Conservation (phyloP, 106 monocot species). For the Dendrobium catenatum region DNA sequence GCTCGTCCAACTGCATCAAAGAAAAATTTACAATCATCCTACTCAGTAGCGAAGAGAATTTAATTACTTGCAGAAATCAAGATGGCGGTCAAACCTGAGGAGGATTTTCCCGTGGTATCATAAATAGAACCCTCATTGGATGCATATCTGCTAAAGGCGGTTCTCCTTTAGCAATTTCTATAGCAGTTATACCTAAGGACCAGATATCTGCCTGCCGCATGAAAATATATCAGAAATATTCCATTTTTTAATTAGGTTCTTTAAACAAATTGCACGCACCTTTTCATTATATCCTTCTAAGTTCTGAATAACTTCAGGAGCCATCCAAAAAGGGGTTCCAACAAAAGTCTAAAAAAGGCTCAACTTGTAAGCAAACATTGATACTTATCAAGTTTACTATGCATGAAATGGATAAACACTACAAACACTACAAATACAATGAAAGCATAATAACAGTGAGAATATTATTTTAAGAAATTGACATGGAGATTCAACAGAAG, state of each 20-base stretch:
- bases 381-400: background rate
- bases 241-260: background rate
- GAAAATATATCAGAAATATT: constrained; percentile 10
- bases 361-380: constrained; percentile 12
- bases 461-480: background rate
- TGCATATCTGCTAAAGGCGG: constrained; percentile 96
- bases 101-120: constrained; percentile 98
- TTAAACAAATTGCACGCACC: constrained; percentile 25
- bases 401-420: background rate
- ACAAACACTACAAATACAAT: background rate
- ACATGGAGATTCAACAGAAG: background rate
- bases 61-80: background rate
- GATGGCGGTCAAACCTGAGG: constrained; percentile 59
- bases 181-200: constrained; percentile 98
- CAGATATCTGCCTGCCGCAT: constrained; percentile 95
- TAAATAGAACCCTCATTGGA: constrained; percentile 99
- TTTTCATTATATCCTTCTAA: constrained; percentile 97
- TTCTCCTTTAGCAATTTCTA: constrained; percentile 99
- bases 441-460: background rate
- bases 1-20: constrained; percentile 81
- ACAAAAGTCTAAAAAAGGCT: constrained; percentile 76
- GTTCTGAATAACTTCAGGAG: constrained; percentile 99
- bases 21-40: background rate
- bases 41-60: background rate
- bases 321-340: constrained; percentile 99